A percentile compares a stretch with the other conserved stretches of the same genome.
These are phyloP conservation scores for Rutstroemia sp. DNA, from an alignment of 2,329 filamentous ascomycete genomes.

Conservation along the genomic window DNA sequence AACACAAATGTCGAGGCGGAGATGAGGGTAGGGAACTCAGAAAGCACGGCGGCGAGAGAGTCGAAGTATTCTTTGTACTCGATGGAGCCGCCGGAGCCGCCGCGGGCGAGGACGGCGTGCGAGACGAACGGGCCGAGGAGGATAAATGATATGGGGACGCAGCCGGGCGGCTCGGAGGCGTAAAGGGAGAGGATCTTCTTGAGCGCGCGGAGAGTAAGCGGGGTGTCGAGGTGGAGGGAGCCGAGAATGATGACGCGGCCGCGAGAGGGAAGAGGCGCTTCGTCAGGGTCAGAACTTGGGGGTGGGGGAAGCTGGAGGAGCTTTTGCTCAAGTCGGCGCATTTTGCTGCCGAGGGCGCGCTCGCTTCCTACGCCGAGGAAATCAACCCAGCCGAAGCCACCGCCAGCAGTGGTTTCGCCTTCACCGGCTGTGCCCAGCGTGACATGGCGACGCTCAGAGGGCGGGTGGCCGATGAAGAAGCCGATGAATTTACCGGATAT, in stretches of 20 bases:
- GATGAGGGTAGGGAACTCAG: conserved; percentile 77
- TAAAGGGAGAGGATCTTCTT: conserved; percentile 73
- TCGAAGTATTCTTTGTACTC: conserved; percentile 98
- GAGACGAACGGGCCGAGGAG: conserved; percentile 78
- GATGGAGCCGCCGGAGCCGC: conserved; percentile 72
- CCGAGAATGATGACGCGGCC: conserved; percentile 67
- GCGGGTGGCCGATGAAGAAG: conserved; percentile 85
- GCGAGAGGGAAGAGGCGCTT: conserved; percentile 31
- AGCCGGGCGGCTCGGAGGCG: conserved; percentile 52
- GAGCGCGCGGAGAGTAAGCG: conserved; percentile 72
- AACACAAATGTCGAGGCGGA: conserved; percentile 80
- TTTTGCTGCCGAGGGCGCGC: conserved; percentile 70
- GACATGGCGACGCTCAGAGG: conserved; percentile 74
- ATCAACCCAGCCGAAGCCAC: conserved; percentile 94
- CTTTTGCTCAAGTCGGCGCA: conserved; percentile 71
- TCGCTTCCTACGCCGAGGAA: conserved; percentile 90
- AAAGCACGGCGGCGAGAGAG: conserved; percentile 69
- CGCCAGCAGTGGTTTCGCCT: conserved; percentile 55
- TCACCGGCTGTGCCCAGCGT: conserved; percentile 64
- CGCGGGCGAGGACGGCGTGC: conserved; percentile 57
- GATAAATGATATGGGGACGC: conserved; percentile 71
- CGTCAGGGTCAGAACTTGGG: conserved; percentile 8
- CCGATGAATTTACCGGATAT: conserved; percentile 90
- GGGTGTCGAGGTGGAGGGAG: conserved; percentile 80
- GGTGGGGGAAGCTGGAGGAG: conserved; percentile 41